Evolutionary conservation across 371 early-diverging fungal genomes (phyloP), one percentile per base, ranked within the genome.

Genomic region (Mortierella sp.): DNA sequence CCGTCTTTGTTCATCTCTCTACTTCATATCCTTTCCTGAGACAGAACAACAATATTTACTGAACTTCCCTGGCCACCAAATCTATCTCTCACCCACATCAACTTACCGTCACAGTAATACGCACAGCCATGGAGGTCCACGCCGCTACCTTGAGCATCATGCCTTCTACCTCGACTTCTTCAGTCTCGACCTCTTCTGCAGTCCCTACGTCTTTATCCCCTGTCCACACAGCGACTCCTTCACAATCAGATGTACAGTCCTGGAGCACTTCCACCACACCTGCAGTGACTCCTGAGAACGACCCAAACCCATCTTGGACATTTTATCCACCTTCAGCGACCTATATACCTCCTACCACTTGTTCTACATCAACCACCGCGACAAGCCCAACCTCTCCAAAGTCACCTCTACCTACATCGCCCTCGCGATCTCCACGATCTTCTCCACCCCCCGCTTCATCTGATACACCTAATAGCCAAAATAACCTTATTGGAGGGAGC

Each of bases 241-340:
- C 64, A 32, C 14, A 40, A 14, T 10, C 63, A 28, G 22, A 39
- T 45, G 16, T 45, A 2, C 11, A 32, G 18, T 11, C 49, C 0
- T 37, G 58, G 45, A 37, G 22, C 14, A 32, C 69, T 1, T 12
- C 59, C 58, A 20, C 51, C 8, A 24, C 62, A 0, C 3, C 59
- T 22, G 24, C 59, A n/a, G 62, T 68, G 43, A 39, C 66, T 1
- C 69, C 72, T 20, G 73, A 66, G 40, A 37, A 70, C 39, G 81
- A 81, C 47, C 76, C 76, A 14, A 68, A 69, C 40, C 81, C 81
- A 1, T 70, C 76, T 14, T 81, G 81, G 81, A 69, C 64, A n/a
- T 81, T 81, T 57, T 81, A 62, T 54, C 81, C 81, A 22, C 55
- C 72, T 8, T 68, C 70, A 10, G 81, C 81, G 20, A 66, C 76